Conservation (phyloP, 768 basidiomycete genomes). For the Holtermannia corniformis region DNA sequence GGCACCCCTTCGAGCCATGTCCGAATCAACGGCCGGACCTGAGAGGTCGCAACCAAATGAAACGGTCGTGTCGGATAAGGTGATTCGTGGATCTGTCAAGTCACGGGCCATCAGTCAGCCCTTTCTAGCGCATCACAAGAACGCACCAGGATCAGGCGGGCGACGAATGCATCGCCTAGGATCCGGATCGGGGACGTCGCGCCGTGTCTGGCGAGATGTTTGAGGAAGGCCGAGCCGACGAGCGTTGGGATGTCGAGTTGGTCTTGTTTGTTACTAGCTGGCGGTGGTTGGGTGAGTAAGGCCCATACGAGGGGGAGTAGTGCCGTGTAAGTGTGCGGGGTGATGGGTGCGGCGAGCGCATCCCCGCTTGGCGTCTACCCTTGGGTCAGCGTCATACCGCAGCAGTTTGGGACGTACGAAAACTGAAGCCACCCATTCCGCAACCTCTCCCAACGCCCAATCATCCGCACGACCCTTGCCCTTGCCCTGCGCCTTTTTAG, state of each 20-base stretch:
- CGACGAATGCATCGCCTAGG: slow-evolving; percentile 64
- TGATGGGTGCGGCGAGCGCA: slow-evolving; percentile 21
- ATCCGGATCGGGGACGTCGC: slow-evolving; percentile 59
- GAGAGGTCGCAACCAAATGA: slow-evolving; percentile 16
- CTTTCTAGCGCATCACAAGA: slow-evolving; percentile 23
- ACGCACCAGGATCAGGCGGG: slow-evolving; percentile 59
- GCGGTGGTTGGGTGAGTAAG: slow-evolving; percentile 40
- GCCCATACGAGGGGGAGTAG: slow-evolving; percentile 39
- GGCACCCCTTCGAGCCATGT: slow-evolving; percentile 72
- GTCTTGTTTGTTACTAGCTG: slow-evolving; percentile 7
- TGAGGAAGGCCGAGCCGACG: slow-evolving; percentile 53
- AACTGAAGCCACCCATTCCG: slow-evolving; percentile 34
- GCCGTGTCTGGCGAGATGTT: slow-evolving; percentile 55
- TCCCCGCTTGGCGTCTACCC: slow-evolving; percentile 25
- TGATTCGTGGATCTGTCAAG: slow-evolving; percentile 26
- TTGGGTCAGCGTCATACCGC: neutral
- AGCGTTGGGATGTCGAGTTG: slow-evolving; percentile 24
- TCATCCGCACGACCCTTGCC: slow-evolving; percentile 16
- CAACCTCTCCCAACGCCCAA: slow-evolving; percentile 36
- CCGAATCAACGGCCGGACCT: slow-evolving; percentile 24
- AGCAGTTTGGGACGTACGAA: slow-evolving; percentile 19
- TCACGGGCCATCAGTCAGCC: neutral
- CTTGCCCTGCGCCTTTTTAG: slow-evolving; percentile 11
- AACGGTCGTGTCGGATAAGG: slow-evolving; percentile 29
- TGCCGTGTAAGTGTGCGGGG: slow-evolving; percentile 27